These are phyloP conservation scores for Cladorrhinum samala DNA, from an alignment of 495 filamentous ascomycete genomes.

Conservation along the genomic window DNA sequence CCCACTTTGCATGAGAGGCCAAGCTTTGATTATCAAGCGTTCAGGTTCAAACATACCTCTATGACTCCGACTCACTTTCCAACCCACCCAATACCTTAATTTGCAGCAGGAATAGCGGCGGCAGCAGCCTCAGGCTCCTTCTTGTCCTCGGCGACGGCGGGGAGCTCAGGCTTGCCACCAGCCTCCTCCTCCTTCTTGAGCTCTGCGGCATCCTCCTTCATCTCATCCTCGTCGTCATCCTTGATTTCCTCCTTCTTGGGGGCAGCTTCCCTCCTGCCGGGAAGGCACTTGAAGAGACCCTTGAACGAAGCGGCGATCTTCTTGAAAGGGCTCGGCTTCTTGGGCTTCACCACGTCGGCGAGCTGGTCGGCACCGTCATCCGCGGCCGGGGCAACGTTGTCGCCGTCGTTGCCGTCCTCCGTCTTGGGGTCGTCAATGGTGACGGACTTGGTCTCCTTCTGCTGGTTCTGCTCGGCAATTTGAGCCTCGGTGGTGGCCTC, in stretches of 20 bases:
- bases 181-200: not conserved
- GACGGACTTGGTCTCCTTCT: not conserved
- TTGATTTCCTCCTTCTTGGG: not conserved
- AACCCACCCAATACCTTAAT: not conserved
- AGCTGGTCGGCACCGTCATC: not conserved
- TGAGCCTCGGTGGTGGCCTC: not conserved
- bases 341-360: conserved; percentile 1
- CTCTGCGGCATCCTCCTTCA: not conserved
- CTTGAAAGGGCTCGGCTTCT: conserved; percentile 14
- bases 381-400: not conserved
- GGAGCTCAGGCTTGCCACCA: not conserved
- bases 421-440: not conserved
- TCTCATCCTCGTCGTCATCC: not conserved
- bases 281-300: conserved; percentile 11
- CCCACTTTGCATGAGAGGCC: too few species aligned
- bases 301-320: conserved; percentile 4
- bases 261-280: conserved; percentile 2
- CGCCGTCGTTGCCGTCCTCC: not conserved
- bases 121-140: not conserved
- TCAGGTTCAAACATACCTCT: not conserved
- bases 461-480: not conserved
- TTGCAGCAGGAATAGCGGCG: not conserved
- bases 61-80: not conserved
- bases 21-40: too few species aligned
- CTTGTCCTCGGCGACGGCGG: not conserved